Evolutionary conservation across 169 alveolate genomes (phyloP).

Genomic region (Ichthyophthirius multifiliis): DNA sequence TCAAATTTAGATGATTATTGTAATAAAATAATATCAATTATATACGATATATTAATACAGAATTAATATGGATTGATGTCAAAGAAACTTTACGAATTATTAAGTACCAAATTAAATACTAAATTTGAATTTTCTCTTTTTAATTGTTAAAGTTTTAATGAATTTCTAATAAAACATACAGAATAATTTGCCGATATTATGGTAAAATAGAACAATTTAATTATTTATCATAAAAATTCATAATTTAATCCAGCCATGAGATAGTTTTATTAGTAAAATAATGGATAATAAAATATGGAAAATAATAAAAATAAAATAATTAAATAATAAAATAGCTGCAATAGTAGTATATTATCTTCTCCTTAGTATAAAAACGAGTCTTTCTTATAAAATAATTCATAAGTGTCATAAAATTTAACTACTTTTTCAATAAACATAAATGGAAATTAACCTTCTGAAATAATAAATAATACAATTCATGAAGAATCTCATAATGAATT

Average conservation of each 20-base stretch:
- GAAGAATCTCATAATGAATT: conserved; percentile 42
- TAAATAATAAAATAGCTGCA: neutral
- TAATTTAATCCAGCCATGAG: neutral
- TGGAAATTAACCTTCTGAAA: neutral
- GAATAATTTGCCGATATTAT: conserved; percentile 29
- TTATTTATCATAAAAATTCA: conserved; percentile 24
- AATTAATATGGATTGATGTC: conserved; percentile 18
- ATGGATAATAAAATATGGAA: neutral
- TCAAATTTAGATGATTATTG: conserved; percentile 3
- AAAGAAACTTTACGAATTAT: neutral
- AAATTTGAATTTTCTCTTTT: conserved; percentile 12
- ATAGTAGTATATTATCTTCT: neutral
- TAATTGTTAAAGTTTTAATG: conserved; percentile 31
- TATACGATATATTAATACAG: neutral
- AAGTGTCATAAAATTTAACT: neutral
- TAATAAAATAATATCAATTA: neutral
- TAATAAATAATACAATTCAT: conserved; percentile 4
- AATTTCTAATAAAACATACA: conserved; percentile 27
- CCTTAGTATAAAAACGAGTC: conserved; percentile 20
- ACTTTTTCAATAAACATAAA: neutral
- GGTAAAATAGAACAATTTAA: conserved; percentile 15
- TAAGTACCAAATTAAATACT: neutral
- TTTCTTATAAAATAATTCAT: neutral
- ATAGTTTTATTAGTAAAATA: neutral
- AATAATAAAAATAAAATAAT: neutral